phyloP scores from a whole-genome alignment of 2,329 filamentous ascomycete species.

The Tricladium varicosporioides region DNA sequence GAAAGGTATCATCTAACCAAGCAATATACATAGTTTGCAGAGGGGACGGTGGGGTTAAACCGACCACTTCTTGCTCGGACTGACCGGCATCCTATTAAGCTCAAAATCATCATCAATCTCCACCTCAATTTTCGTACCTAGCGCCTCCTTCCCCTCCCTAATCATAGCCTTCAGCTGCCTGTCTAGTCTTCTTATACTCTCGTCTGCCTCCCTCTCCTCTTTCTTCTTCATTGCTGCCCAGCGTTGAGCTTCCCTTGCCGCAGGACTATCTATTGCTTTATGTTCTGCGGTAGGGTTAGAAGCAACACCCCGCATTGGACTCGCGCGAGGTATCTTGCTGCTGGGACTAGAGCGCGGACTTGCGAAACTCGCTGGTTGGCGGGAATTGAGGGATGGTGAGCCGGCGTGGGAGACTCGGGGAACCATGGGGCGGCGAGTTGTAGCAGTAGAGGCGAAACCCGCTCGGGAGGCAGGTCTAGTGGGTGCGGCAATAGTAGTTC shows the following conservation, averaged over 20 bases:
- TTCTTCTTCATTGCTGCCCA: conserved; percentile 69
- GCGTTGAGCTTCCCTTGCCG: conserved; percentile 65
- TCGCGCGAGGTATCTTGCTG: conserved; percentile 24
- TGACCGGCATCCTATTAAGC: not conserved
- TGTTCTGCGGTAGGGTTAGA: not conserved
- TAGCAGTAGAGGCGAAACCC: conserved; percentile 9
- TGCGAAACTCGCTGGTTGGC: conserved; percentile 53
- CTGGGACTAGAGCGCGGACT: conserved; percentile 43
- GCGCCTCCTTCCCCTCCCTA: conserved; percentile 78
- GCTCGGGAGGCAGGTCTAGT: conserved; percentile 29
- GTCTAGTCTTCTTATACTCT: conserved; percentile 77
- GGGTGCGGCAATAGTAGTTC: conserved; percentile 6
- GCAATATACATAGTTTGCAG: too few relatives aligned
- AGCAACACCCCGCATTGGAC: not conserved
- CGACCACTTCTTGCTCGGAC: not conserved
- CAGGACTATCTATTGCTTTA: conserved; percentile 26
- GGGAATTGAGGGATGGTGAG: conserved; percentile 40
- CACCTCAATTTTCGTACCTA: conserved; percentile 59
- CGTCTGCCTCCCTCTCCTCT: conserved; percentile 76
- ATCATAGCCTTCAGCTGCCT: conserved; percentile 82
- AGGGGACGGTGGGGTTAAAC: conserved; percentile 23
- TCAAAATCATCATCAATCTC: conserved; percentile 27
- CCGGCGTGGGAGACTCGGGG: conserved; percentile 47
- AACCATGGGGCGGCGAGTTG: conserved; percentile 23
- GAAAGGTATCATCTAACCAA: too few relatives aligned